A percentile compares a stretch with the other conserved stretches of the same genome.
Evolutionary conservation across 164 flowering plant species (phyloP).

Genomic region (Umbellularia californica): DNA sequence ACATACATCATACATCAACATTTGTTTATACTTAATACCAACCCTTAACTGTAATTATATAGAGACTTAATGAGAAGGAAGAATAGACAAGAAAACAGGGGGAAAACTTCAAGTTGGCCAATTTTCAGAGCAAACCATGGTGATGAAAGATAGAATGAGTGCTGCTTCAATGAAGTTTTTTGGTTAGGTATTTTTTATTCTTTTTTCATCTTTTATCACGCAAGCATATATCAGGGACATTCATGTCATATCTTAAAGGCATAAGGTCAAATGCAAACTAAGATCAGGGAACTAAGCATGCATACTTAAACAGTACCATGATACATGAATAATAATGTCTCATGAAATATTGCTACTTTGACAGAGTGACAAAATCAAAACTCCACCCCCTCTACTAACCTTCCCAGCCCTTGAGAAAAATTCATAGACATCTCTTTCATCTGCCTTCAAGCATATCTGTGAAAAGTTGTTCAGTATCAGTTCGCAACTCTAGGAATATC

Average conservation of each 20-base stretch:
- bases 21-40: background rate
- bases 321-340: too few species aligned
- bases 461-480: conserved; percentile 8
- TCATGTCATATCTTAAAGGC: background rate
- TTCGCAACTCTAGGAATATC: background rate
- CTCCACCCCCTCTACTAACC: conserved; percentile 38
- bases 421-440: conserved; percentile 88
- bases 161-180: background rate
- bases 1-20: background rate
- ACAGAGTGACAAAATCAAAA: background rate
- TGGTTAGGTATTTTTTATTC: too few species aligned
- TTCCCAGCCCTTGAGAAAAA: conserved; percentile 96
- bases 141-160: background rate
- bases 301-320: too few species aligned
- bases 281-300: background rate
- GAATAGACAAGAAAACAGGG: too few species aligned
- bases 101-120: background rate
- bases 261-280: background rate
- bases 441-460: conserved; percentile 83
- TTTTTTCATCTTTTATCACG: background rate
- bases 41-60: background rate
- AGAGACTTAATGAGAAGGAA: too few species aligned
- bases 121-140: background rate
- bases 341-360: too few species aligned
- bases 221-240: background rate